Base-by-base conservation (phyloP, 2,329 filamentous ascomycete genomes). In the Ophidiomyces ophidiicola region DNA sequence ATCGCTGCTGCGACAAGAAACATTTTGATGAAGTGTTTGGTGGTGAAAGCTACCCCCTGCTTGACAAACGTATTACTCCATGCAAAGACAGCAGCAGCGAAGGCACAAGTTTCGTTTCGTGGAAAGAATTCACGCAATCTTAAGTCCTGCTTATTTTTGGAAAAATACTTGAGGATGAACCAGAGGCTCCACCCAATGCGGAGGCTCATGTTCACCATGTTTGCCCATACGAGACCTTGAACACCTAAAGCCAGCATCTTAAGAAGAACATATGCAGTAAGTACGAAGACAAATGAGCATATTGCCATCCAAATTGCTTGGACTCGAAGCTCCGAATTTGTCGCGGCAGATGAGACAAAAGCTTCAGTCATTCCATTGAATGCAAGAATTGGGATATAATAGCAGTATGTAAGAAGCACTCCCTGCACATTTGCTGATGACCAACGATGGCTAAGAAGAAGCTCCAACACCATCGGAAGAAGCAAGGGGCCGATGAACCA, bases 281-380 rank as follows among this genome's bases (percentile, higher is more conserved):
- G 63, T 0, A 76, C 82, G 58, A 94, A 96, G 1, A 74, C 72
- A 5, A 71, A 64, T 2, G 85, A 93, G 56, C 93, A 94, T 1
- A 63, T 69, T 3, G 74, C 72, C 88, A 98, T 96, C 77, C 79
- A 90, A 3, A 76, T 57, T 0, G 82, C 84, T 58, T 98, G 90
- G 3, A 57, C 60, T 46, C 84, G 76, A 2, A 98, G 73, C 48
- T 96, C 72, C 3, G 69, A 61, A 46, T 84, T 72, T 0, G 74
- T 79, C 0, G 88, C 87, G 1, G 92, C 83, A 2, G 84, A 85
- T 1, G 87, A 80, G 11, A 96, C 87, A 51, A 98, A 96, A 0
- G 86, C 84, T 62, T 98, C 90, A 1, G 81, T 76, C 15, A 96
- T 75, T 36, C 90, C 90, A 54, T 98, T 98, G 51, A 93, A 65